A percentile compares a stretch with the other conserved stretches of the same genome.
phyloP scores from a whole-genome alignment of 2,329 filamentous ascomycete genomes.

The Teratosphaeriaceae sp. region DNA sequence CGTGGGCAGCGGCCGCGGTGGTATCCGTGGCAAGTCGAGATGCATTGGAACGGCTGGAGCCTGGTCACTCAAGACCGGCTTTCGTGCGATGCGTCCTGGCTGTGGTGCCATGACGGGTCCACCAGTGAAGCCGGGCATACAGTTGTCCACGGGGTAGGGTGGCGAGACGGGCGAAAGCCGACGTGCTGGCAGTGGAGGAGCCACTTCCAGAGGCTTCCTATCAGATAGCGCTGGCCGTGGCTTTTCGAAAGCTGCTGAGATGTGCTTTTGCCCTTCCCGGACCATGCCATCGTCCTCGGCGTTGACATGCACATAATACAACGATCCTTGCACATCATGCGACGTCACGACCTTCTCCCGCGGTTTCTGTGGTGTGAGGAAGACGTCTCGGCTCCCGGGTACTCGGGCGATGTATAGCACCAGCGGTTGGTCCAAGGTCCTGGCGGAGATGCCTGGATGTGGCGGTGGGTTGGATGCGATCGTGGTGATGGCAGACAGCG shows the following conservation, averaged over 20 bases:
- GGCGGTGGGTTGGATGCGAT: conserved; percentile 81
- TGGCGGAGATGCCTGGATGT: conserved; percentile 72
- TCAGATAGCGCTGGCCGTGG: background rate
- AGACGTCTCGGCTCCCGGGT: conserved; percentile 85
- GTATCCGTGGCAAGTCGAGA: conserved; percentile 15
- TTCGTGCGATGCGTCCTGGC: conserved; percentile 16
- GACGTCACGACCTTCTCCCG: conserved; percentile 80
- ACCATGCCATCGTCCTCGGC: conserved; percentile 49
- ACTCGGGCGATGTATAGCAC: conserved; percentile 90
- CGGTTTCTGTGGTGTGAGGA: conserved; percentile 86
- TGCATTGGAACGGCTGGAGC: conserved; percentile 3
- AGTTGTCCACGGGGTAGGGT: conserved; percentile 15
- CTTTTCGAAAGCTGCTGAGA: conserved; percentile 14
- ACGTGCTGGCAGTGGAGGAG: conserved; percentile 8
- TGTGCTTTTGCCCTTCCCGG: conserved; percentile 4
- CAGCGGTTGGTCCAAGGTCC: conserved; percentile 62
- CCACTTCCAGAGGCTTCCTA: background rate
- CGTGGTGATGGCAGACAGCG: conserved; percentile 69
- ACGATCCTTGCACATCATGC: conserved; percentile 75
- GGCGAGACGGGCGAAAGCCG: conserved; percentile 9
- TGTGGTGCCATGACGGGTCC: conserved; percentile 7
- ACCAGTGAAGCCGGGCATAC: conserved; percentile 1
- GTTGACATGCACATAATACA: conserved; percentile 87
- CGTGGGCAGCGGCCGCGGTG: conserved; percentile 19
- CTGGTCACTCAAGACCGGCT: conserved; percentile 14